Percentiles rank a stretch among this genome's conserved stretches.
Evolutionary conservation across 73 alveolate species (phyloP).

Genomic region (Stentor coeruleus): DNA sequence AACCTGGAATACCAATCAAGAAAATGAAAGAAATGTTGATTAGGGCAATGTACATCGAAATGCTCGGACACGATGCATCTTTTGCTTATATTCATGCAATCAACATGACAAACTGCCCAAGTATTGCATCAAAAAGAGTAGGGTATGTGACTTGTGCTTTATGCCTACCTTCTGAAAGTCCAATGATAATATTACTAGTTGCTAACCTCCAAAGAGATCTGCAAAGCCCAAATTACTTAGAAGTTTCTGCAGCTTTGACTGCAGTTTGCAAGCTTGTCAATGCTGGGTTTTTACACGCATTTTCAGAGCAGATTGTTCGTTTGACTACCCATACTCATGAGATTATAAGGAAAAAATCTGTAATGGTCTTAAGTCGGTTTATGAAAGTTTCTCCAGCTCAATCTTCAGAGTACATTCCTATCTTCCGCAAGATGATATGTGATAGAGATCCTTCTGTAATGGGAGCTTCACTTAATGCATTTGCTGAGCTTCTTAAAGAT

Average conservation of each 20-base stretch:
- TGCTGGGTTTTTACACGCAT: constrained; percentile 81
- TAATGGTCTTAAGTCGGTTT: constrained; percentile 73
- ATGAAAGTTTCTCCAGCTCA: constrained; percentile 55
- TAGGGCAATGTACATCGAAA: constrained; percentile 97
- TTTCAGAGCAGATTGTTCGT: constrained; percentile 76
- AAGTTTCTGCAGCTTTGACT: constrained; percentile 90
- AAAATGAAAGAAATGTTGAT: constrained; percentile 87
- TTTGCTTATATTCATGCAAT: constrained; percentile 99
- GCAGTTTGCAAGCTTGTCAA: constrained; percentile 79
- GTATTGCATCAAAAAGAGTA: constrained; percentile 46
- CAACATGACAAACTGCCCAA: constrained; percentile 79
- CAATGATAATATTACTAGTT: constrained; percentile 83
- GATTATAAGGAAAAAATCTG: constrained; percentile 86
- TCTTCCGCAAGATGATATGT: constrained; percentile 57
- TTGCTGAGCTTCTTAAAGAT: background rate
- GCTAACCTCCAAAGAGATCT: constrained; percentile 94
- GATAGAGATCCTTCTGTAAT: constrained; percentile 83
- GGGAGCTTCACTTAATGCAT: constrained; percentile 76
- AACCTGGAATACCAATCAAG: constrained; percentile 81
- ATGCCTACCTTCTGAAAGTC: constrained; percentile 73
- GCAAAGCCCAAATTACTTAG: constrained; percentile 84
- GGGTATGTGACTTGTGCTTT: constrained; percentile 94
- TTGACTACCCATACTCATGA: constrained; percentile 84
- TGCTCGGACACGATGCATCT: constrained; percentile 99
- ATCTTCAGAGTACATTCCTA: constrained; percentile 44